A percentile compares a stretch with the other conserved stretches of the same genome.
Conservation (phyloP, 2,329 filamentous ascomycete genomes). For the Monosporascus sp. region DNA sequence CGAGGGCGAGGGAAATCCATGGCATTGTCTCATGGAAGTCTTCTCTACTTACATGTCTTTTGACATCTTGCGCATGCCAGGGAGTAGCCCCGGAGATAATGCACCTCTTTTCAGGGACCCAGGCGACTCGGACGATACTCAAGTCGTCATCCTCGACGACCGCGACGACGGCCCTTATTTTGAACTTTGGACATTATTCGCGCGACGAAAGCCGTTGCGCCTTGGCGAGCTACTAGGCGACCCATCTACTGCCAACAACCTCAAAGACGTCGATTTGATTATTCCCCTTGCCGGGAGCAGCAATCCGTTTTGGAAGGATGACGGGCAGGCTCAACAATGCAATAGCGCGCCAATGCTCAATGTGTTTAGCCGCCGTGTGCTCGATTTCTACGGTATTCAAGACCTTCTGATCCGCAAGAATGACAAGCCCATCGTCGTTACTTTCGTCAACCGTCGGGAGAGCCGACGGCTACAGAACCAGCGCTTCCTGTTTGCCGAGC, state of each 20-base stretch:
- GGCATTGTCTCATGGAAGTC: conserved; percentile 31
- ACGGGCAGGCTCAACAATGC: conserved; percentile 29
- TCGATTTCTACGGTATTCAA: conserved; percentile 22
- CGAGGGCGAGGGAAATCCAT: conserved; percentile 27
- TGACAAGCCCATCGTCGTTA: conserved; percentile 21
- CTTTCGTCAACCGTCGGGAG: conserved; percentile 29
- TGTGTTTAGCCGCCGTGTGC: conserved; percentile 27
- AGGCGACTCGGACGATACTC: conserved; percentile 18
- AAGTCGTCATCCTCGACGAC: conserved; percentile 31
- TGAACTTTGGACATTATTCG: conserved; percentile 32
- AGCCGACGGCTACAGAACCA: conserved; percentile 26
- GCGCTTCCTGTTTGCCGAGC: conserved; percentile 19
- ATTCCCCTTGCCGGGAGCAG: conserved; percentile 33
- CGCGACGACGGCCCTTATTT: conserved; percentile 28
- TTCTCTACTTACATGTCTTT: conserved; percentile 27
- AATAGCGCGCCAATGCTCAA: conserved; percentile 23
- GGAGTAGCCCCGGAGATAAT: conserved; percentile 4
- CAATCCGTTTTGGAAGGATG: conserved; percentile 37
- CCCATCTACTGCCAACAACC: conserved; percentile 1
- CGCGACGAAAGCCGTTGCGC: conserved; percentile 24
- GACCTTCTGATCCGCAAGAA: conserved; percentile 1
- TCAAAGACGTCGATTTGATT: conserved; percentile 26
- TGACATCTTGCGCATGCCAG: conserved; percentile 26
- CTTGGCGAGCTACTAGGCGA: conserved; percentile 16
- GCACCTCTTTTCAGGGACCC: conserved; percentile 14